Evolutionary conservation across 331 rosid species (phyloP), one percentile per base, ranked within the genome.

Genomic region (Stylosanthes scabra): DNA sequence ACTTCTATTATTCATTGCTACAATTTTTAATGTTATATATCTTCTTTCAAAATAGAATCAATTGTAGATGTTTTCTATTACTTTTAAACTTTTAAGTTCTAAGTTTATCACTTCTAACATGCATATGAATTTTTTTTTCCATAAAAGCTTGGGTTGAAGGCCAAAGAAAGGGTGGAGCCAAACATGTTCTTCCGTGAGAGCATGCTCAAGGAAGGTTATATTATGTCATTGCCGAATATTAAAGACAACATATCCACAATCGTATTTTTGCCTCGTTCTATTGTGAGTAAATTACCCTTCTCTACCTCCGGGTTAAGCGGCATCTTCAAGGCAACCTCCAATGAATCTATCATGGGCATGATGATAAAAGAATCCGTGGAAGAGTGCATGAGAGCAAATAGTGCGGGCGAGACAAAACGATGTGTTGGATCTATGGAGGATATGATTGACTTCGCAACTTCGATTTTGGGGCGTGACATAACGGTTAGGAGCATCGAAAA

Each of bases 181-280:
- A 97, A 97, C 20, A 94, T 89, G 59, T 91, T 94, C 86, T 94
- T 94, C 46, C 82, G 97, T 0, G 92, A 94, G 75, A 80, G 77
- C 40, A 85, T 83, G 95, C 46, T 94, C 25, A 91, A 76, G 72
- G 59, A 90, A 62, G 93, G 99, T 4, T 62, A 51, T 0, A 84
- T 91, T 39, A 83, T 91, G 92, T 86, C 88, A 0, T 84, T 94
- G 93, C 97, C 99, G 0, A 96, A 94, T 67, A 82, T 94, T 8
- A 82, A 59, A 9, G 99, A 94, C 76, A 89, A 86, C 81, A 83
- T 87, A 87, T 97, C 97, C 0, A 11, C 70, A 75, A 94, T 97
- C 84, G 90, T 96, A 6, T 94, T 94, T 82, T 63, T 94, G 66
- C 97, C 99, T 56, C 93, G 97, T 1, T 52, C 85, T 0, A 86